Conservation (phyloP, 2,329 filamentous ascomycete species). For the Diaporthe helianthi region DNA sequence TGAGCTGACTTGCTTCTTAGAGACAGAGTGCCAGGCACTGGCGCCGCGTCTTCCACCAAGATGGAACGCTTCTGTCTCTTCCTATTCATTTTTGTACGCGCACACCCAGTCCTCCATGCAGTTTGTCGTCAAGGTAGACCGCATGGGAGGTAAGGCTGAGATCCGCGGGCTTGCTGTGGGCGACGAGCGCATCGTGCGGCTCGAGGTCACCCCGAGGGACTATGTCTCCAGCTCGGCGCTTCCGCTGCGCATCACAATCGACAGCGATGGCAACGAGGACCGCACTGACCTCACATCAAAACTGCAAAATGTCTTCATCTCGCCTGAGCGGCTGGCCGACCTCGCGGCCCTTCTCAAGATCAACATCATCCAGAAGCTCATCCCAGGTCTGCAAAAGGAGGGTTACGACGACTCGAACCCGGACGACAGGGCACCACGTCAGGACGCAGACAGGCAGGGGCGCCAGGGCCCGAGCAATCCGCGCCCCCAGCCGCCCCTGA, state of each 20-base stretch:
- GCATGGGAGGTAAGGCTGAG: constrained; percentile 84
- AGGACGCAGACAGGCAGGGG: constrained; percentile 49
- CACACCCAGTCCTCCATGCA: constrained; percentile 86
- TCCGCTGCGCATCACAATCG: constrained; percentile 62
- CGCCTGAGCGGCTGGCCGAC: constrained; percentile 69
- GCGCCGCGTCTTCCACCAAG: constrained; percentile 71
- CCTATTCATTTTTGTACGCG: constrained; percentile 84
- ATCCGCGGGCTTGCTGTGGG: constrained; percentile 80
- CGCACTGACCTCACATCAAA: constrained; percentile 55
- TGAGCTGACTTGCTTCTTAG: constrained; percentile 43
- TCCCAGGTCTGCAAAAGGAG: constrained; percentile 78
- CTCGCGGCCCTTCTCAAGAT: constrained; percentile 76
- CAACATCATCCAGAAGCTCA: constrained; percentile 83
- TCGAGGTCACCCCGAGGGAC: constrained; percentile 78
- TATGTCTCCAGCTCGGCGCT: constrained; percentile 69
- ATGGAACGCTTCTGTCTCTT: constrained; percentile 80
- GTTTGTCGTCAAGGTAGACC: constrained; percentile 81
- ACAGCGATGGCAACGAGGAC: constrained; percentile 53
- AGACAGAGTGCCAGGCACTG: constrained; percentile 62
- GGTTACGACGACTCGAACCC: constrained; percentile 71
- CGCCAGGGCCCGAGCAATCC: constrained; percentile 38
- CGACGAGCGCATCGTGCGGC: constrained; percentile 80
- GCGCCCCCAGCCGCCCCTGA: constrained; percentile 52
- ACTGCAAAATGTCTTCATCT: constrained; percentile 74
- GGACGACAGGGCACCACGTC: constrained; percentile 49